A percentile compares a stretch with the other conserved stretches of the same genome.
Conservation (phyloP, 768 basidiomycete genomes). For the Boletus eberwhitei region DNA sequence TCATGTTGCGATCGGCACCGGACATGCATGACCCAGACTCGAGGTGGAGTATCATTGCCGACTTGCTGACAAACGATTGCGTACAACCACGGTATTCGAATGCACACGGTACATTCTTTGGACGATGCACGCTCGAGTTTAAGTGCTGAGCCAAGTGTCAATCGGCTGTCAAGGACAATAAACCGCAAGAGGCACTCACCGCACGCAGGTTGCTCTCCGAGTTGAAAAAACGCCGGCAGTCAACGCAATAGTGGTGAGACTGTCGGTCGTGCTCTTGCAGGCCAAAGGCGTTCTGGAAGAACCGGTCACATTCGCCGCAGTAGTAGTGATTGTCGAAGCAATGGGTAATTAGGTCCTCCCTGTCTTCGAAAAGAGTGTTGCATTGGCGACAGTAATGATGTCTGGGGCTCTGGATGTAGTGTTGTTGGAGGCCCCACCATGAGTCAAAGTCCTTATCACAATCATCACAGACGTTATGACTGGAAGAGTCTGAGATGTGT, state of each 20-base stretch:
- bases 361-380: slow-evolving; percentile 38
- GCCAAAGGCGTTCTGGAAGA: slow-evolving; percentile 40
- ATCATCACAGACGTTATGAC: slow-evolving; percentile 44
- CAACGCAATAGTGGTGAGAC: slow-evolving; percentile 40
- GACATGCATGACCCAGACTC: slow-evolving; percentile 59
- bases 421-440: slow-evolving; percentile 39
- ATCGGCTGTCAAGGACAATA: not conserved
- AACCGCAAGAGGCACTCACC: slow-evolving; percentile 1
- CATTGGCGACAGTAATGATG: slow-evolving; percentile 57
- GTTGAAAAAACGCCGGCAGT: slow-evolving; percentile 44
- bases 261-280: slow-evolving; percentile 51
- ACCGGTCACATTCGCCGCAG: slow-evolving; percentile 40
- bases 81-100: slow-evolving; percentile 40
- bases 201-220: slow-evolving; percentile 15
- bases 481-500: slow-evolving; percentile 35
- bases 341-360: slow-evolving; percentile 39
- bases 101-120: slow-evolving; percentile 36
- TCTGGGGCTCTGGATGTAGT: slow-evolving; percentile 46
- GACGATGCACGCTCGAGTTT: slow-evolving; percentile 49
- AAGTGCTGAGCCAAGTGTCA: slow-evolving; percentile 39
- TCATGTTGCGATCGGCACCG: slow-evolving; percentile 39
- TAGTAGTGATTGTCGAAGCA: slow-evolving; percentile 38
- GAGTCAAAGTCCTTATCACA: slow-evolving; percentile 48
- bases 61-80: slow-evolving; percentile 45
- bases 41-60: slow-evolving; percentile 60